A percentile compares a stretch with the other conserved stretches of the same genome.
Evolutionary conservation across 768 basidiomycete genomes (phyloP).

Genomic region (Terana coerulea): DNA sequence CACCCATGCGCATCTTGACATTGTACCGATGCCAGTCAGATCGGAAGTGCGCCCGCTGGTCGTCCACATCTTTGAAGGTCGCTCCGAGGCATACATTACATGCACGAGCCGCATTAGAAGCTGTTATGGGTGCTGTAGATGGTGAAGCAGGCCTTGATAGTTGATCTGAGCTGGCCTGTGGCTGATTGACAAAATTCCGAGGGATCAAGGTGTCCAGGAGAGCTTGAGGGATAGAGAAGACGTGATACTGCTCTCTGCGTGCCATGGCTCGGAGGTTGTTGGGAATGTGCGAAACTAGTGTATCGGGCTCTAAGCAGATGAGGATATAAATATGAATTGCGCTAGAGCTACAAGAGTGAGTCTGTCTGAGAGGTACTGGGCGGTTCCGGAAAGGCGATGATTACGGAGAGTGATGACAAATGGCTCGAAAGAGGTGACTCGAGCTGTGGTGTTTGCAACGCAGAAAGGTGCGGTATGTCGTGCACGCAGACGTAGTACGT

Average conservation of each 20-base stretch:
- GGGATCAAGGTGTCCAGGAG: slow-evolving; percentile 69
- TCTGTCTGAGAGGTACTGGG: not conserved
- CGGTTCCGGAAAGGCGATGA: slow-evolving; percentile 8
- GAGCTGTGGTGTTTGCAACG: too few relatives aligned
- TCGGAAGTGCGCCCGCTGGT: slow-evolving; percentile 82
- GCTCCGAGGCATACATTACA: slow-evolving; percentile 74
- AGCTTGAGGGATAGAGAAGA: slow-evolving; percentile 69
- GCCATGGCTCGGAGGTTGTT: too few relatives aligned
- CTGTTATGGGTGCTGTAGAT: slow-evolving; percentile 24
- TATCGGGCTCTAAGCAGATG: slow-evolving; percentile 3
- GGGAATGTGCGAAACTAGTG: too few relatives aligned
- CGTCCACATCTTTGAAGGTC: slow-evolving; percentile 68
- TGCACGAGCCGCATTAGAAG: slow-evolving; percentile 32
- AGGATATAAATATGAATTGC: slow-evolving; percentile 1
- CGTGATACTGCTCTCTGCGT: slow-evolving; percentile 41
- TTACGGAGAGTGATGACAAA: not conserved
- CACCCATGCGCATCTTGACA: slow-evolving; percentile 74
- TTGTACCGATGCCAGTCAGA: slow-evolving; percentile 99
- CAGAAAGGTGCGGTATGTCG: too few relatives aligned
- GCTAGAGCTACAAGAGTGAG: slow-evolving; percentile 4
- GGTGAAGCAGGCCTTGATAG: slow-evolving; percentile 29
- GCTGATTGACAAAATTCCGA: slow-evolving; percentile 51
- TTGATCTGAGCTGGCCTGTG: slow-evolving; percentile 12
- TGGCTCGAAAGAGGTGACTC: slow-evolving; percentile 4
- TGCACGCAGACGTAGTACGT: too few relatives aligned